These are phyloP conservation scores for Cryptosporidium canis DNA, from an alignment of 169 alveolate species.

Conservation along the genomic window DNA sequence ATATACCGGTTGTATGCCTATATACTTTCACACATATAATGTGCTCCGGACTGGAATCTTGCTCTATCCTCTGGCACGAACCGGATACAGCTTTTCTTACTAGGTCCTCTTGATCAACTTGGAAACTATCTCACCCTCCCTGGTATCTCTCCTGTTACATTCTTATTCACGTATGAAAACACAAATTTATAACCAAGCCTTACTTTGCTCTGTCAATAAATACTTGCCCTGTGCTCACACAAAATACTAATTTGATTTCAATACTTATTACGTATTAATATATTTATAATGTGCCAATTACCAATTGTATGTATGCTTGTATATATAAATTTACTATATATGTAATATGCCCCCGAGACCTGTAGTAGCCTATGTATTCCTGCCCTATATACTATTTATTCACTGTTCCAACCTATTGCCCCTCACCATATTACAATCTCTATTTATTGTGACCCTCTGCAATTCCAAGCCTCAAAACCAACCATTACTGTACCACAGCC, in stretches of 20 bases:
- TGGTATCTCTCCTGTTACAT: neutral
- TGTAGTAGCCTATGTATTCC: neutral
- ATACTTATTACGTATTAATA: too few relatives aligned
- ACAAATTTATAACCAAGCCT: neutral
- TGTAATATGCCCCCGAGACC: neutral
- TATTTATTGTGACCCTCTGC: neutral
- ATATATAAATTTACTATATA: neutral
- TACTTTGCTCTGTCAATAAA: neutral
- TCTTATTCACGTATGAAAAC: neutral
- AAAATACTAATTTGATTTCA: neutral
- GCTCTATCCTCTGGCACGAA: too few relatives aligned
- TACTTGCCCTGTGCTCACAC: slow-evolving; percentile 10
- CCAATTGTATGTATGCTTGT: neutral
- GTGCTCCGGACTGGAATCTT: too few relatives aligned
- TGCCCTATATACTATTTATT: neutral
- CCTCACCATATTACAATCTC: neutral
- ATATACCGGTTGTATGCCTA: too few relatives aligned
- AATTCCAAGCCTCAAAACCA: neutral
- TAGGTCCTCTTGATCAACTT: too few relatives aligned
- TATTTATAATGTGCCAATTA: neutral
- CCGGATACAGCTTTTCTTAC: too few relatives aligned
- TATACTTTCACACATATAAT: too few relatives aligned
- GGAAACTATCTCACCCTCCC: neutral
- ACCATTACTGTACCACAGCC: neutral
- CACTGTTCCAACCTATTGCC: neutral